Evolutionary conservation across 2,329 filamentous ascomycete genomes (phyloP).

Genomic region (Arthrobotrys entomopaga): DNA sequence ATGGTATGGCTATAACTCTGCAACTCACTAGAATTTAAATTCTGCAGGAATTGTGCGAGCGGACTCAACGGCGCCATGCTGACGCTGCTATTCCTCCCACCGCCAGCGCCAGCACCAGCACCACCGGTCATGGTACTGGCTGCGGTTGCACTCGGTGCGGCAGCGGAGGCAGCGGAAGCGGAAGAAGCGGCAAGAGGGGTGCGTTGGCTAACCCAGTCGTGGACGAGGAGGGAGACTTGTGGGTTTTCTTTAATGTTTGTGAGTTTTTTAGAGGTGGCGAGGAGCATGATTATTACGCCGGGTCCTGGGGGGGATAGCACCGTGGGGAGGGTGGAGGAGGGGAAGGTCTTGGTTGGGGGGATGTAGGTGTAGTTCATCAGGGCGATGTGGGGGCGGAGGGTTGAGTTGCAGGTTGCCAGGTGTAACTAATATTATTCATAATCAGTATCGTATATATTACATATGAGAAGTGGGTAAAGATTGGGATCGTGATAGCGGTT

Average conservation of each 20-base stretch:
- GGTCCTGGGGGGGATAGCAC: conserved; percentile 58
- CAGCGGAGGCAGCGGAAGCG: conserved; percentile 62
- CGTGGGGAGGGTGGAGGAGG: conserved; percentile 42
- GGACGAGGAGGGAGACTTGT: conserved; percentile 90
- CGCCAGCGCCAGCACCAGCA: conserved; percentile 1
- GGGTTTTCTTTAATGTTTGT: conserved; percentile 85
- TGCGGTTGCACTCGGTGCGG: conserved; percentile 64
- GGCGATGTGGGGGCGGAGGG: conserved; percentile 87
- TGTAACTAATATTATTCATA: conserved; percentile 74
- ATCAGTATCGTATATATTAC: conserved; percentile 11
- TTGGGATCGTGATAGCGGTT: conserved; percentile 33
- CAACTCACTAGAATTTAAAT: conserved; percentile 88
- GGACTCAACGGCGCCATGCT: conserved; percentile 66
- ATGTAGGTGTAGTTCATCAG: conserved; percentile 99
- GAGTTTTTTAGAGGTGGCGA: conserved; percentile 81
- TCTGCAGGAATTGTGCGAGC: conserved; percentile 85
- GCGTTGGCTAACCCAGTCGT: conserved; percentile 96
- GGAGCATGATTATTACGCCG: conserved; percentile 92
- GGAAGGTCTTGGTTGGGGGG: conserved; percentile 63
- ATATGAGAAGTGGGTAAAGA: conserved; percentile 1
- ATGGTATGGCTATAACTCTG: conserved; percentile 92
- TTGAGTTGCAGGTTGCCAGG: conserved; percentile 81
- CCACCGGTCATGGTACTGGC: conserved; percentile 70
- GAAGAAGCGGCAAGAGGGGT: conserved; percentile 70
- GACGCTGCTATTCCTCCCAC: too few species aligned